phyloP scores from a whole-genome alignment of 306 rosid genomes.

The Prunus persica region DNA sequence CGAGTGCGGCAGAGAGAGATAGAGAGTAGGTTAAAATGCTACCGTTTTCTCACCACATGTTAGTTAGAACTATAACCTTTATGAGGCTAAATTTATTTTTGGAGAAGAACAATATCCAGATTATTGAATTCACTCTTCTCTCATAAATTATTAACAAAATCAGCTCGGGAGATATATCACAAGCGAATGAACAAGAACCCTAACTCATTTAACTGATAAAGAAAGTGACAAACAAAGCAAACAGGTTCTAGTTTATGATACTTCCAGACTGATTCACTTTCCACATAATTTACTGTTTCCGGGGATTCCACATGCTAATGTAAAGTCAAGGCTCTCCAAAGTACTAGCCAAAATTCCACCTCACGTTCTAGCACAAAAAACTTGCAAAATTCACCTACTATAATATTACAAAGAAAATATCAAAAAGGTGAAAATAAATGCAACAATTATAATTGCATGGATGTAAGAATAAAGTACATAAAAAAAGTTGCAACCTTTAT shows the following conservation, averaged over 20 bases:
- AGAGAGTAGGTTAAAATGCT: background rate
- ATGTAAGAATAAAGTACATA: background rate
- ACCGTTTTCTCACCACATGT: background rate
- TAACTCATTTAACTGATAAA: background rate
- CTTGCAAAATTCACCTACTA: background rate
- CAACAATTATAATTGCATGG: background rate
- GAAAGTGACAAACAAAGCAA: background rate
- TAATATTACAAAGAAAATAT: background rate
- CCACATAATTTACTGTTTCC: background rate
- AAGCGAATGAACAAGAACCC: background rate
- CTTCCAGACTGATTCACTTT: background rate
- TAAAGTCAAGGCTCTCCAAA: background rate
- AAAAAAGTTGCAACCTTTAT: background rate
- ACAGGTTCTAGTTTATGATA: background rate
- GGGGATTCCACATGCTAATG: background rate
- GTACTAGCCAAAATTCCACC: background rate
- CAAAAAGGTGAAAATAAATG: background rate
- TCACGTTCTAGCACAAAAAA: background rate
- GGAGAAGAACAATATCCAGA: background rate
- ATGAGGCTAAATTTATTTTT: background rate
- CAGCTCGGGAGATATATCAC: background rate
- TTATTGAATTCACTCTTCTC: background rate
- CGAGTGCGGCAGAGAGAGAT: background rate
- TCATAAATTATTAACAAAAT: background rate
- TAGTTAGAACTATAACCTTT: background rate